Base-by-base conservation (phyloP, 306 rosid genomes). In the Oemleria cerasiformis region DNA sequence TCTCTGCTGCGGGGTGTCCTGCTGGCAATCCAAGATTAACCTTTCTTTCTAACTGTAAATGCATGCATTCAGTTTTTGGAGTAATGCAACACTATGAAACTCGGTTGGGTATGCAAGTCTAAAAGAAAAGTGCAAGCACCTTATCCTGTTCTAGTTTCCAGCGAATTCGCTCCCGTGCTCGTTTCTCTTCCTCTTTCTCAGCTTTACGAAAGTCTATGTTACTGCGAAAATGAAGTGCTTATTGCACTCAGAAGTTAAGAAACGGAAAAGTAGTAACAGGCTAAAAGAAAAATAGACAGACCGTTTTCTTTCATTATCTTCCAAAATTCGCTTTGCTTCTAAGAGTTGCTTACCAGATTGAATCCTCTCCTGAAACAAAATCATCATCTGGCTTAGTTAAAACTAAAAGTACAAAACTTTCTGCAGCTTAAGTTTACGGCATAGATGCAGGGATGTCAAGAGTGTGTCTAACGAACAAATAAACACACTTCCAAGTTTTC, bases 281-380 rank as follows among this genome's bases (percentile, higher is more conserved):
- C 55, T 20, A 7, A 34, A 68, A 43, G 54, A 38, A 5, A 71
- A 16, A 62, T 8, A 55, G 6, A 79, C 73, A 34, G 67, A 90
- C 96, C 91, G 82, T 73, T 85, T 80, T 78, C 91, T 85, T 85
- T 88, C 91, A 78, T 84, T 81, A 77, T 84, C 92, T 85, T 88
- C 88, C 0, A 84, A 82, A 45, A 65, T 68, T 71, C 68, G 65
- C 83, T 88, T 88, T 56, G 87, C 85, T 83, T 84, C 88, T 14
- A 63, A 65, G 43, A 90, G 86, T 69, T 84, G 84, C 83, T 90
- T 90, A 63, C 90, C 80, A 0, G 84, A 78, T 61, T 71, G 82
- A 79, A 86, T 88, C 87, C 92, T 86, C 79, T 82, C 86, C 98
- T 92, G 58, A 58, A 85, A 67, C 53, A 64, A 78, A 73, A 78